phyloP scores from a whole-genome alignment of 495 filamentous ascomycete species.

The Tetracladium setigerum region DNA sequence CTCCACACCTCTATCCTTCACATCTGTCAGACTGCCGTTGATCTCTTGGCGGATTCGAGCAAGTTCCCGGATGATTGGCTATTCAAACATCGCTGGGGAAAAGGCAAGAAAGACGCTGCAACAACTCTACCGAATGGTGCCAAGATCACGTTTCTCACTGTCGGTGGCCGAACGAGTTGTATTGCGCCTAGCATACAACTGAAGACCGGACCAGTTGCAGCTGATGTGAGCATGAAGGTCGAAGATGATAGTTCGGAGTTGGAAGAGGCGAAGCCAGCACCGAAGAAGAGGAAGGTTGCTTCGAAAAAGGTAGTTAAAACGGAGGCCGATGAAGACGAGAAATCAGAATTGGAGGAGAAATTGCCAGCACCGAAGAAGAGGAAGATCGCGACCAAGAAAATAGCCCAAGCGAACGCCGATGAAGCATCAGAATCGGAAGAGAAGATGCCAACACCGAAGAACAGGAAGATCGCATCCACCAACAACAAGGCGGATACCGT shows the following conservation, averaged over 20 bases:
- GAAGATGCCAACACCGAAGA: conserved; percentile 15
- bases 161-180: conserved; percentile 83
- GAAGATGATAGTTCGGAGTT: conserved; percentile 13
- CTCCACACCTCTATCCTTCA: conserved; percentile 69
- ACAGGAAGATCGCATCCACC: conserved; percentile 17
- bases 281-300: not conserved
- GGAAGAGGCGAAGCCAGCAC: conserved; percentile 2
- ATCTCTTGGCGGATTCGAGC: conserved; percentile 70
- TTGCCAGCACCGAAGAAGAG: conserved; percentile 11
- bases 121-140: conserved; percentile 71
- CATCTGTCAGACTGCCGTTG: conserved; percentile 72
- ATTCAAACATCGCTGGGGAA: conserved; percentile 85
- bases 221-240: conserved; percentile 20
- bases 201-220: conserved; percentile 39
- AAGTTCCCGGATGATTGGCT: conserved; percentile 88
- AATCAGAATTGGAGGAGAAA: conserved; percentile 20
- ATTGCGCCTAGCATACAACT: conserved; percentile 81
- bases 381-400: not conserved
- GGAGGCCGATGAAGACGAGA: conserved; percentile 11
- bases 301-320: not conserved
- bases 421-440: conserved; percentile 16
- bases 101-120: conserved; percentile 69
- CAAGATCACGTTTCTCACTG: conserved; percentile 73
- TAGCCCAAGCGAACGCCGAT: not conserved
- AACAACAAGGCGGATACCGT: not conserved